Evolutionary conservation across 2,329 filamentous ascomycete genomes (phyloP).

Genomic region (Apiospora sp.): DNA sequence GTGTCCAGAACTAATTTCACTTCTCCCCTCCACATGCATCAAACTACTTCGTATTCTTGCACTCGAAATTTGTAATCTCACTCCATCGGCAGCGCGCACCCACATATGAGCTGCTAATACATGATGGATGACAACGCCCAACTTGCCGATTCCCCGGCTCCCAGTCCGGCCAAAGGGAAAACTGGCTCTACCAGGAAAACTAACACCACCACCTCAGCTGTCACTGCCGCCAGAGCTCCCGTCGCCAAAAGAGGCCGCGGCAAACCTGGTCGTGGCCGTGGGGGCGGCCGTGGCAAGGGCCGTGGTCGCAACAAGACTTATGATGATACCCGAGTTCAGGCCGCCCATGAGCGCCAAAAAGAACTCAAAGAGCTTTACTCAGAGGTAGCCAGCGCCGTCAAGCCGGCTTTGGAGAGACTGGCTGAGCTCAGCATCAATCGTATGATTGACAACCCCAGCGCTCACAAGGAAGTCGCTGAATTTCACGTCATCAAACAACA

Average conservation of each 20-base stretch:
- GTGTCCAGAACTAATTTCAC: slow-evolving; percentile 13
- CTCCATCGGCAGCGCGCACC: slow-evolving; percentile 28
- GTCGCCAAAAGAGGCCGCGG: slow-evolving; percentile 36
- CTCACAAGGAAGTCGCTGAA: slow-evolving; percentile 61
- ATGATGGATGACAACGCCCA: slow-evolving; percentile 41
- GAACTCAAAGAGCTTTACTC: slow-evolving; percentile 72
- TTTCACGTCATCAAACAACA: slow-evolving; percentile 59
- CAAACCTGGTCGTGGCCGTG: slow-evolving; percentile 36
- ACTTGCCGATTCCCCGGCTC: slow-evolving; percentile 39
- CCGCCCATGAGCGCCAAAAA: slow-evolving; percentile 68
- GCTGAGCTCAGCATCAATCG: slow-evolving; percentile 66
- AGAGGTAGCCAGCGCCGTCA: slow-evolving; percentile 68
- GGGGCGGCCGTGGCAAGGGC: slow-evolving; percentile 45
- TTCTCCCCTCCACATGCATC: slow-evolving; percentile 19
- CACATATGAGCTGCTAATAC: slow-evolving; percentile 35
- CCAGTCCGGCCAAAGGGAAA: slow-evolving; percentile 41
- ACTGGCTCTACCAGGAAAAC: slow-evolving; percentile 34
- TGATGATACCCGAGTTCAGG: slow-evolving; percentile 61
- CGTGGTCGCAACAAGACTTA: slow-evolving; percentile 63
- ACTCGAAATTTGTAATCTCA: slow-evolving; percentile 25
- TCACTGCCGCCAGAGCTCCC: slow-evolving; percentile 32
- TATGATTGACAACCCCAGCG: slow-evolving; percentile 61
- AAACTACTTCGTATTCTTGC: slow-evolving; percentile 22
- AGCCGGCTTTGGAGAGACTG: slow-evolving; percentile 71
- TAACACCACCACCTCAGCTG: background rate